Conservation (phyloP, 257 asterid genomes). For the Verbena officinalis region DNA sequence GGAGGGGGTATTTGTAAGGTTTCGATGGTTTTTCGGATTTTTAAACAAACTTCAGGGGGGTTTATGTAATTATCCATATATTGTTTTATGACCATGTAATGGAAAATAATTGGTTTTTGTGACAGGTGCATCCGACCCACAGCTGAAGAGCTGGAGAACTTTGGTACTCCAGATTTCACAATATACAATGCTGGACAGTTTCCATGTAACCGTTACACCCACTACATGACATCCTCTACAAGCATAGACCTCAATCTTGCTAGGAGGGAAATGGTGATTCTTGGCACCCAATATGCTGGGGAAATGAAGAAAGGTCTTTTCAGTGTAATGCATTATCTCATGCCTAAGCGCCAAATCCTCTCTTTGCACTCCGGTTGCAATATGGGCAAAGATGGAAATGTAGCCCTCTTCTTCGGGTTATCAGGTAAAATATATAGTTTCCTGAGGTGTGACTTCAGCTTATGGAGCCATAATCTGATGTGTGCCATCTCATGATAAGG, state of each 20-base stretch:
- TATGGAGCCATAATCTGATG: slow-evolving; percentile 24
- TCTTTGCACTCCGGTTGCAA: slow-evolving; percentile 94
- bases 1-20: too few species aligned
- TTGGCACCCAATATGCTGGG: slow-evolving; percentile 96
- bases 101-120: slow-evolving; percentile 33
- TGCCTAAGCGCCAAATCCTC: slow-evolving; percentile 92
- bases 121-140: slow-evolving; percentile 97
- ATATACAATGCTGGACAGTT: slow-evolving; percentile 95
- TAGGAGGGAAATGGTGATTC: slow-evolving; percentile 92
- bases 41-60: too few species aligned
- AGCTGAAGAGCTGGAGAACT: slow-evolving; percentile 81
- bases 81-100: not conserved
- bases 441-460: too few species aligned
- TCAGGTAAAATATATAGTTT: slow-evolving; percentile 54
- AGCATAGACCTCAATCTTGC: slow-evolving; percentile 90
- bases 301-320: slow-evolving; percentile 97
- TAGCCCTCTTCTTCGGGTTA: slow-evolving; percentile 91
- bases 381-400: slow-evolving; percentile 88
- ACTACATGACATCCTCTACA: slow-evolving; percentile 93
- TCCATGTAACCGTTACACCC: slow-evolving; percentile 93
- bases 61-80: too few species aligned
- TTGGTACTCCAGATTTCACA: slow-evolving; percentile 96
- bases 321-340: slow-evolving; percentile 92
- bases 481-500: not conserved
- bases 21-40: too few species aligned